A percentile compares a stretch with the other conserved stretches of the same genome.
Evolutionary conservation across 2,329 filamentous ascomycete genomes (phyloP).

Genomic region (Epichloe coenophiala): DNA sequence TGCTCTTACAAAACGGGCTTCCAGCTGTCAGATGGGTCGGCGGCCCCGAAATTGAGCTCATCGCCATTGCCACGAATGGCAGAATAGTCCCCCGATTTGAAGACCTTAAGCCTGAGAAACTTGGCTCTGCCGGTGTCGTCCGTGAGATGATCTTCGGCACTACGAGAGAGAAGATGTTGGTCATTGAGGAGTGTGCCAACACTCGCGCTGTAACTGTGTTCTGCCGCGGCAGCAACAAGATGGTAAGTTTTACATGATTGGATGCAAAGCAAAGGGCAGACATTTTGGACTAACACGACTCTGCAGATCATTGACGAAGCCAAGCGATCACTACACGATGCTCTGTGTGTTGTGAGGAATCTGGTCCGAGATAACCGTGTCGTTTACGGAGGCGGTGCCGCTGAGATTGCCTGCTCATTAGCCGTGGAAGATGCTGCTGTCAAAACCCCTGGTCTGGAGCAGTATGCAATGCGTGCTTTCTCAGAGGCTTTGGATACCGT

Average conservation of each 20-base stretch:
- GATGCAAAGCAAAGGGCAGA: not conserved
- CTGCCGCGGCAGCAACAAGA: slow-evolving; percentile 96
- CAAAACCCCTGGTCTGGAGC: slow-evolving; percentile 91
- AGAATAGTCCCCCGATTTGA: slow-evolving; percentile 96
- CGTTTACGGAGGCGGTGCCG: slow-evolving; percentile 91
- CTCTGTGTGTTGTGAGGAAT: slow-evolving; percentile 93
- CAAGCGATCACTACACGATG: slow-evolving; percentile 92
- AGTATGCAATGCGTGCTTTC: slow-evolving; percentile 98
- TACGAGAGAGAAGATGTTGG: slow-evolving; percentile 97
- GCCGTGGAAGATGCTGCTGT: slow-evolving; percentile 91
- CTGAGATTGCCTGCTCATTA: slow-evolving; percentile 92
- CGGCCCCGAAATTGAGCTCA: slow-evolving; percentile 93
- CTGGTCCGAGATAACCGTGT: slow-evolving; percentile 92
- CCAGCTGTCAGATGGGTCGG: slow-evolving; percentile 97
- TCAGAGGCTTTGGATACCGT: slow-evolving; percentile 86
- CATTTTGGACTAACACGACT: not conserved
- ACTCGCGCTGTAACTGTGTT: slow-evolving; percentile 93
- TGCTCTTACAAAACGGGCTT: slow-evolving; percentile 88
- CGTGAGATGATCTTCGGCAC: slow-evolving; percentile 95
- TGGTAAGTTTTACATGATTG: slow-evolving; percentile 46
- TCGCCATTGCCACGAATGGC: slow-evolving; percentile 96
- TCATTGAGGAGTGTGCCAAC: slow-evolving; percentile 98
- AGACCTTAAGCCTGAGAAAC: slow-evolving; percentile 80
- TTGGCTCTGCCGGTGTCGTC: slow-evolving; percentile 79
- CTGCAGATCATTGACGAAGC: slow-evolving; percentile 92